phyloP scores from a whole-genome alignment of 2,329 filamentous ascomycete genomes.

The Fusarium scirpi region DNA sequence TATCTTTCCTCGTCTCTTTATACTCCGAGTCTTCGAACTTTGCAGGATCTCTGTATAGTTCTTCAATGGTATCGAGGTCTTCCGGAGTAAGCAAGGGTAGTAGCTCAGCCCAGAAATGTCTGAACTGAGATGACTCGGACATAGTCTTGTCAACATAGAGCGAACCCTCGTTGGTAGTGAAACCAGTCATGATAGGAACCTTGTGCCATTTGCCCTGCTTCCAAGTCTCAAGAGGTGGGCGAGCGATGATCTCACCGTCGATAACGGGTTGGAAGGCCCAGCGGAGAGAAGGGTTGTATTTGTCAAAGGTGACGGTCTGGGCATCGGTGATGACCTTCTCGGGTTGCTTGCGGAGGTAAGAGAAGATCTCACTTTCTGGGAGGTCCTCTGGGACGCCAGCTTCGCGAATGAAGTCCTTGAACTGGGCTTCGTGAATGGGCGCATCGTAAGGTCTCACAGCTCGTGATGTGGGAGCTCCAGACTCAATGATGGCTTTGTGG shows the following conservation, averaged over 20 bases:
- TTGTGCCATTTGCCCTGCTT: slow-evolving; percentile 45
- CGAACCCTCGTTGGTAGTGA: slow-evolving; percentile 76
- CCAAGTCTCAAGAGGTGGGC: slow-evolving; percentile 70
- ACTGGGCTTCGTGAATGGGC: slow-evolving; percentile 68
- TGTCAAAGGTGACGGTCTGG: slow-evolving; percentile 57
- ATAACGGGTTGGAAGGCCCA: slow-evolving; percentile 77
- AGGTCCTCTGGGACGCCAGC: slow-evolving; percentile 30
- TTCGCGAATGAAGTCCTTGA: slow-evolving; percentile 49
- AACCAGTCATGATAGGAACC: slow-evolving; percentile 71
- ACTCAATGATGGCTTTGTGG: slow-evolving; percentile 66
- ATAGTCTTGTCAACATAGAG: slow-evolving; percentile 69
- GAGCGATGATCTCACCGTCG: slow-evolving; percentile 68
- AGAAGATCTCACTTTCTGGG: slow-evolving; percentile 54
- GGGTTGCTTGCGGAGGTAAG: slow-evolving; percentile 60
- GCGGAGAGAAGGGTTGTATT: slow-evolving; percentile 59
- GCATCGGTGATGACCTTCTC: slow-evolving; percentile 51
- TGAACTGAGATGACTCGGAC: slow-evolving; percentile 64
- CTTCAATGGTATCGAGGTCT: slow-evolving; percentile 66
- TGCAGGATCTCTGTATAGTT: slow-evolving; percentile 70
- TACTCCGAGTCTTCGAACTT: slow-evolving; percentile 48
- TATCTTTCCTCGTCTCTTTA: slow-evolving; percentile 52
- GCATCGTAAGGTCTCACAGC: slow-evolving; percentile 67
- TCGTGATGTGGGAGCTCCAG: slow-evolving; percentile 65
- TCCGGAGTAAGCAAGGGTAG: slow-evolving; percentile 65
- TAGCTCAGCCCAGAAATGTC: slow-evolving; percentile 69